Base-by-base conservation (phyloP, 257 asterid species). In the Jasminum sambac region DNA sequence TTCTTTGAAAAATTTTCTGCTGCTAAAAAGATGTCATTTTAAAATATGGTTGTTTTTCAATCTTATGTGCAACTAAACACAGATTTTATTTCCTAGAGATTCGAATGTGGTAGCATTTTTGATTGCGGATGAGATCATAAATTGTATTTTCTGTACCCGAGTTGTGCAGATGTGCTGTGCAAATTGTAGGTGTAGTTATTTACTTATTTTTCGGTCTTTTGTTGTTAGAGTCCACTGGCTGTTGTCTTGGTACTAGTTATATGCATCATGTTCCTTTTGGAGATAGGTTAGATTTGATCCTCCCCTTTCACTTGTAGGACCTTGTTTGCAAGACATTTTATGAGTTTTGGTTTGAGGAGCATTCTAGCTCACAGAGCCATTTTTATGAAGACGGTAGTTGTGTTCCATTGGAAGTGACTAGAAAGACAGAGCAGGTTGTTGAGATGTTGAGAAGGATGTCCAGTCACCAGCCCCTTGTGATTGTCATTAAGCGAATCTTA, bases 321-420 rank as follows among this genome's bases (percentile, higher is more conserved):
- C 88, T 95, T 66, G 99, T 95, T 78, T 95, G 98, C 91, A 95
- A 88, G 91, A 89, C 99, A 64, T 91, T 95, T 87, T 91, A 88
- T 77, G 98, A 95, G 85, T 95, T 95, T 77, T 95, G 99, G 99
- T 95, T 95, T 82, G 99, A 95, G 85, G 99, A 91, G 80, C 87
- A 91, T 74, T 85, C 89, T 80, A 83, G 86, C 75, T 57, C 71
- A 41, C 95, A 87, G 69, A 74, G 74, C 76, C 89, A 78, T 71
- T 71, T 68, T 72, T 94, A 79, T 70, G 87, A 81, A 68, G 99
- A 91, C 84, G 96, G 96, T 39, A 95, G 99, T 83, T 88, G 86
- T 81, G 95, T 95, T 77, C 95, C 99, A 17, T 75, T 89, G 75
- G 99, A 91, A 83, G 87, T 95, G 70, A 85, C 92, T 74, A 89